Conservation (phyloP, 2,329 filamentous ascomycete species). For the Cadophora luteo-olivacea region DNA sequence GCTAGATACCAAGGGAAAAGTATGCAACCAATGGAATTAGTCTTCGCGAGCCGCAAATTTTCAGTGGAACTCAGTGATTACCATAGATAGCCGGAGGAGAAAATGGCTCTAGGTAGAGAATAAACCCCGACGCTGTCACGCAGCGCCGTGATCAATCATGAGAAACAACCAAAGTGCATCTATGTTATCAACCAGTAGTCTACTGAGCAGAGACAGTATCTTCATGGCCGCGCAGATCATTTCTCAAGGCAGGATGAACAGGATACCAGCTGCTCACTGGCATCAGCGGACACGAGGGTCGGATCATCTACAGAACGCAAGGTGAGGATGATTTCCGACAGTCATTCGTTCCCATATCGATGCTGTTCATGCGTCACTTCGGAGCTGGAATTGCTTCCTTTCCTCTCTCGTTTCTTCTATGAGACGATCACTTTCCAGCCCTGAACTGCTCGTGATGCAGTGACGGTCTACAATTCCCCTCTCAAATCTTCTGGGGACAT, state of each 20-base stretch:
- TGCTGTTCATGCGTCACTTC: background rate
- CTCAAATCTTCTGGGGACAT: too few relatives aligned
- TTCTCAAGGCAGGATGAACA: background rate
- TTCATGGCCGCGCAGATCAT: background rate
- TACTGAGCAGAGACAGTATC: background rate
- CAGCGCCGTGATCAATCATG: background rate
- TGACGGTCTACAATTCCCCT: too few relatives aligned
- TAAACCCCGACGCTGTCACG: background rate
- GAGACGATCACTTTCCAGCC: too few relatives aligned
- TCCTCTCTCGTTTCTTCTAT: background rate
- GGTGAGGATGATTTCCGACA: background rate
- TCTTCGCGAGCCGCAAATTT: background rate
- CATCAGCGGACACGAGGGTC: background rate
- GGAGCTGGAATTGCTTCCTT: background rate
- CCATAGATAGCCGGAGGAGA: background rate
- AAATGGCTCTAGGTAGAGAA: background rate
- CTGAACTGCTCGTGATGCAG: too few relatives aligned
- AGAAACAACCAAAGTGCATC: conserved; percentile 8
- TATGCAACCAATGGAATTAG: background rate
- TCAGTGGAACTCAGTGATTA: background rate
- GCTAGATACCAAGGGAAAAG: background rate
- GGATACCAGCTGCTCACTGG: background rate
- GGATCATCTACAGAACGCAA: too few relatives aligned
- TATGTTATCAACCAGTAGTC: background rate
- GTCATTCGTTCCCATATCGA: background rate